phyloP scores from a whole-genome alignment of 2,329 filamentous ascomycete species.

The Phoma sp. region DNA sequence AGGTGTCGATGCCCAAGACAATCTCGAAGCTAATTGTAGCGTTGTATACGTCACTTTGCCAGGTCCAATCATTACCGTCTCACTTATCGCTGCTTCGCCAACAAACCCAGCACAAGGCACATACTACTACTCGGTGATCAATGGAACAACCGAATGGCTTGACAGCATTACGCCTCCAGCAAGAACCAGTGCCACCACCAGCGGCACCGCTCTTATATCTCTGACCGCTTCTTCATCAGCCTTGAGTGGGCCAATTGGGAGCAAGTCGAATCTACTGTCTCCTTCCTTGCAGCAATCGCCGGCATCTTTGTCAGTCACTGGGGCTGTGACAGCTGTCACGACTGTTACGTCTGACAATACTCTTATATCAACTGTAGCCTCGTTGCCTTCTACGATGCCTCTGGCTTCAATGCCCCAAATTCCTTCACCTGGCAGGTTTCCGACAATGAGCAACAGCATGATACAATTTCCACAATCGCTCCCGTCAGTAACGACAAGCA shows the following conservation, averaged over 20 bases:
- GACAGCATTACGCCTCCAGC: constrained; percentile 38
- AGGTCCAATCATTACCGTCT: constrained; percentile 40
- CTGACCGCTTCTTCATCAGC: constrained; percentile 5
- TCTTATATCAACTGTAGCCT: not conserved
- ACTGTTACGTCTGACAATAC: not conserved
- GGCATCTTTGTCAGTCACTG: not conserved
- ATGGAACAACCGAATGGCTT: constrained; percentile 43
- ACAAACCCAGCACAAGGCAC: constrained; percentile 35
- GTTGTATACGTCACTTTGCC: constrained; percentile 43
- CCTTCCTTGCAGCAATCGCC: not conserved
- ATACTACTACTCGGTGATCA: constrained; percentile 43
- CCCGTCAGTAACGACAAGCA: not conserved
- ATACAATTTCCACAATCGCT: not conserved
- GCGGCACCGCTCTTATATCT: constrained; percentile 6
- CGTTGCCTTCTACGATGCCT: not conserved
- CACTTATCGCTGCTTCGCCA: constrained; percentile 33
- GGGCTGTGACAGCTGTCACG: not conserved
- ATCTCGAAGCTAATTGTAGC: constrained; percentile 36
- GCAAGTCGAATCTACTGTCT: not conserved
- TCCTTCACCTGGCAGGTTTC: not conserved
- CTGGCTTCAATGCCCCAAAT: not conserved
- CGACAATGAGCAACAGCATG: not conserved
- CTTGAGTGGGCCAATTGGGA: not conserved
- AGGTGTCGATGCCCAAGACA: constrained; percentile 32
- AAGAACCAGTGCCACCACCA: constrained; percentile 19